These are phyloP conservation scores for Antrodiella citrinella DNA, from an alignment of 768 basidiomycete species.

Conservation along the genomic window DNA sequence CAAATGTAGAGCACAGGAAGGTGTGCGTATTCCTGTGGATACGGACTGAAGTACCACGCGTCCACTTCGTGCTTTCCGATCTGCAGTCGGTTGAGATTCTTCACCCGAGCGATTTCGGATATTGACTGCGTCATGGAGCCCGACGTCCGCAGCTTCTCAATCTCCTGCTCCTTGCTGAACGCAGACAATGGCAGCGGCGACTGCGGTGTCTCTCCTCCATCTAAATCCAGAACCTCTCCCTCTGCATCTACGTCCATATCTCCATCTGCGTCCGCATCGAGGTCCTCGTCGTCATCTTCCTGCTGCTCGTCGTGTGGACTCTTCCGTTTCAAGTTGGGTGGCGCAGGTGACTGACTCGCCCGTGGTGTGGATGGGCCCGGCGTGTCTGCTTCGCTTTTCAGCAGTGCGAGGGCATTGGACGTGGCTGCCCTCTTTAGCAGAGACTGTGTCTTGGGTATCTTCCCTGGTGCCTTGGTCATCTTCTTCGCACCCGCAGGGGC, in stretches of 20 bases:
- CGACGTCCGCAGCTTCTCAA: slow-evolving; percentile 94
- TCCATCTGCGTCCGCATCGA: slow-evolving; percentile 29
- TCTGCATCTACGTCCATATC: slow-evolving; percentile 65
- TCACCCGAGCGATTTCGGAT: slow-evolving; percentile 95
- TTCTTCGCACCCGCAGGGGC: slow-evolving; percentile 40
- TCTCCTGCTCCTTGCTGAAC: slow-evolving; percentile 97
- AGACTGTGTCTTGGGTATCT: slow-evolving; percentile 43
- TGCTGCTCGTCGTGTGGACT: slow-evolving; percentile 55
- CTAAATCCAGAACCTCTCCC: slow-evolving; percentile 59
- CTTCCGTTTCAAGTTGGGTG: slow-evolving; percentile 63
- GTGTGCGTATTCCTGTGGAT: slow-evolving; percentile 97
- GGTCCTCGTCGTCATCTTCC: slow-evolving; percentile 37
- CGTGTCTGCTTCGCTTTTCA: slow-evolving; percentile 17
- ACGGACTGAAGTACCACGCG: slow-evolving; percentile 99
- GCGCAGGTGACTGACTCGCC: slow-evolving; percentile 51
- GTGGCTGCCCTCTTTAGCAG: slow-evolving; percentile 63
- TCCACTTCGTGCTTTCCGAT: slow-evolving; percentile 97
- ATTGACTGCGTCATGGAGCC: slow-evolving; percentile 99
- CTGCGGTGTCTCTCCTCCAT: slow-evolving; percentile 40
- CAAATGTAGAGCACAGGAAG: slow-evolving; percentile 93
- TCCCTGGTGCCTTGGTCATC: slow-evolving; percentile 49
- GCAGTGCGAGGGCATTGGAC: slow-evolving; percentile 27
- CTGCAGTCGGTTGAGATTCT: slow-evolving; percentile 94
- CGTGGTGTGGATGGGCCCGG: slow-evolving; percentile 18
- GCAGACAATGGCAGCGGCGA: slow-evolving; percentile 44